Evolutionary conservation across 768 basidiomycete species (phyloP), one percentile per base, ranked within the genome.

Genomic region (Collybiopsis luxurians): DNA sequence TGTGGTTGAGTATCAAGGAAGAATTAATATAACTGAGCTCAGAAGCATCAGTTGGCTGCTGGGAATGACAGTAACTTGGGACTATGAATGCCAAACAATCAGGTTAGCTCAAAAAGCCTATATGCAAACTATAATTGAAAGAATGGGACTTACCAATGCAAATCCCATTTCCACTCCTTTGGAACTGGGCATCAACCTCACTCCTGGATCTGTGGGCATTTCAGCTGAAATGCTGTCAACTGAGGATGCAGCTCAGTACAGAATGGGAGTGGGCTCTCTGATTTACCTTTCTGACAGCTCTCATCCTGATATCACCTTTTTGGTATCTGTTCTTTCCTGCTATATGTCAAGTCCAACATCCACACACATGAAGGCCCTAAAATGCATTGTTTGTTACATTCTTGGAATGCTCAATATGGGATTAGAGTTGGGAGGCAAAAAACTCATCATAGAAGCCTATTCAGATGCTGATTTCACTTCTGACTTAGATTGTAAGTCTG

Each of bases 261-360:
- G 58, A 3, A 53, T 68, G 39, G 52, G 61, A 12, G 60, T 76
- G 3, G 70, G 71, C 0, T 67, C 63, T 0, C 56, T 75, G 21
- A 64, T 71, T 53, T 75, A 71, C 51, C 45, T 13, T 13, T 5
- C 31, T 13, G 13, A 6, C 13, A 34, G 5, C 31, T 34, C 31
- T 34, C 31, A 34, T 19, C 72, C 74, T 4, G 69, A 75, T 48
- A 69, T 71, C 26, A 43, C 65, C 3, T 73, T 63, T 53, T 54
- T 70, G 1, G 57, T 66, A 2, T 60, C 53, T 1, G 61, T 54
- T 6, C 59, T 70, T 1, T 57, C 65, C 2, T 68, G 66, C 30
- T 70, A 59, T 51, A 31, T 63, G 1, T 59, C 61, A 17, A 59
- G 64, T n/a, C 68, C 66, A 11, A 56, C 54, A 2, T 31, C 9